These are phyloP conservation scores for Limonium bicolor DNA, from an alignment of 148 eudicot genomes.

Conservation along the genomic window DNA sequence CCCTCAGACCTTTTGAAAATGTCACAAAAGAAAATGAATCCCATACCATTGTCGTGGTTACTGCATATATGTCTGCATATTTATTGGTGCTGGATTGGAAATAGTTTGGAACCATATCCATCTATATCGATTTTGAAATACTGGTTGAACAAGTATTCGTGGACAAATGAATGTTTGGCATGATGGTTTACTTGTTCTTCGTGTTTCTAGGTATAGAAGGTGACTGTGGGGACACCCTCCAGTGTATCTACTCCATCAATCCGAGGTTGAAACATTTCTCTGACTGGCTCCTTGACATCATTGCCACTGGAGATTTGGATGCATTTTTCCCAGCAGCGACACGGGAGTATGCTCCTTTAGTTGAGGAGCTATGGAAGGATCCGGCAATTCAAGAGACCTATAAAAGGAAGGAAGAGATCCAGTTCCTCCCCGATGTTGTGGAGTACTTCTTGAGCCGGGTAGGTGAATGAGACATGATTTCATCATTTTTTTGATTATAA, in stretches of 20 bases:
- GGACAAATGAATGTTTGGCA: neutral
- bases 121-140: too few relatives aligned
- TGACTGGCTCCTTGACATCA: slow-evolving; percentile 93
- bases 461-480: slow-evolving; percentile 12
- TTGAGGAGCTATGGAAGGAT: slow-evolving; percentile 97
- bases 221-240: slow-evolving; percentile 24
- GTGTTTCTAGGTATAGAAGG: slow-evolving; percentile 24
- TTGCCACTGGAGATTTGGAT: slow-evolving; percentile 95
- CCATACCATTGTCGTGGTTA: too few relatives aligned
- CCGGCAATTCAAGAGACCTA: slow-evolving; percentile 87
- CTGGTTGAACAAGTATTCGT: too few relatives aligned
- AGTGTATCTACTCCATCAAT: slow-evolving; percentile 56
- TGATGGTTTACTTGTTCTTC: slow-evolving; percentile 2
- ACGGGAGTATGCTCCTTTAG: slow-evolving; percentile 92
- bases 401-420: slow-evolving; percentile 79
- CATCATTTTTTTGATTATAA: neutral
- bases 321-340: slow-evolving; percentile 97
- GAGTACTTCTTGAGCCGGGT: slow-evolving; percentile 96
- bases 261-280: slow-evolving; percentile 91
- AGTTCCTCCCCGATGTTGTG: slow-evolving; percentile 87
- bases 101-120: too few relatives aligned
- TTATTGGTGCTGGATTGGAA: too few relatives aligned
- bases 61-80: too few relatives aligned
- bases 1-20: too few relatives aligned
- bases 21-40: too few relatives aligned